Evolutionary conservation across 805 yeast species (phyloP).

Genomic region (Suhomyces pyralidae): DNA sequence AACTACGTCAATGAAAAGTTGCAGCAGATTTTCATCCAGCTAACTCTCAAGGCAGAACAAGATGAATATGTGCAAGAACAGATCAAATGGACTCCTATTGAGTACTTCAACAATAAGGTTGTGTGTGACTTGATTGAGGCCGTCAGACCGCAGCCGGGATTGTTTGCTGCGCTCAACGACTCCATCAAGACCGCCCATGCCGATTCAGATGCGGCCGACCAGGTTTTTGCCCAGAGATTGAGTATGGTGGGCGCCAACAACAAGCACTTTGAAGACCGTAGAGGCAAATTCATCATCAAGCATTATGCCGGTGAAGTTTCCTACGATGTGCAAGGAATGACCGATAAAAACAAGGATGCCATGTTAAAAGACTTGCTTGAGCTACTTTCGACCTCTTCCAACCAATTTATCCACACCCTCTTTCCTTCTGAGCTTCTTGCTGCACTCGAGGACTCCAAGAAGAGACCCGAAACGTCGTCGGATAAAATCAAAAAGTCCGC

Average conservation of each 20-base stretch:
- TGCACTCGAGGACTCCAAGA: constrained; percentile 52
- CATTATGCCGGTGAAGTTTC: constrained; percentile 99
- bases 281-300: constrained; percentile 81
- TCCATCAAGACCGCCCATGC: constrained; percentile 99
- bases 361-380: constrained; percentile 85
- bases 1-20: constrained; percentile 94
- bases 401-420: constrained; percentile 61
- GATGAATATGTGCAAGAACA: constrained; percentile 95
- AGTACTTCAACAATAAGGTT: constrained; percentile 91
- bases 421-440: constrained; percentile 40
- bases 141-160: constrained; percentile 85
- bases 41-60: constrained; percentile 94
- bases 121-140: constrained; percentile 96
- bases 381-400: constrained; percentile 67
- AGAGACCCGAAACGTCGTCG: constrained; percentile 92
- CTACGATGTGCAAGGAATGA: constrained; percentile 84
- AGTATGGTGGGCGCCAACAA: constrained; percentile 74
- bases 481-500: constrained; percentile 93
- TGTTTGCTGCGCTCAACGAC: constrained; percentile 94
- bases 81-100: constrained; percentile 96
- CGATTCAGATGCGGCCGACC: constrained; percentile 94
- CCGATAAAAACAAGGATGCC: constrained; percentile 96
- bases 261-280: constrained; percentile 86
- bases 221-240: constrained; percentile 88
- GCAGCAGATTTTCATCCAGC: constrained; percentile 93